Conservation (phyloP, 1,284 basidiomycete species). For the Spongiforma sp. region DNA sequence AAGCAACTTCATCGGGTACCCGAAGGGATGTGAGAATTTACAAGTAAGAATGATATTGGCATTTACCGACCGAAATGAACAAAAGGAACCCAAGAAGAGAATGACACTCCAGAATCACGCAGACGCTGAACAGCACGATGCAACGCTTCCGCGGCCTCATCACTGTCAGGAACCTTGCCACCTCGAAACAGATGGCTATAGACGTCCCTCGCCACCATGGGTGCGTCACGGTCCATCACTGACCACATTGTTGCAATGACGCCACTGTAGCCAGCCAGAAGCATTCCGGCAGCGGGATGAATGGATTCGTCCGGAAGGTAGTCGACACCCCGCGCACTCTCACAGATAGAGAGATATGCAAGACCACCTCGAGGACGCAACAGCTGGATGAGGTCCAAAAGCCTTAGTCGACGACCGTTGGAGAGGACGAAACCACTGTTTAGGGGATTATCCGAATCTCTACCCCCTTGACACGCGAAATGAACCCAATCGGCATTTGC, state of each 20-base stretch:
- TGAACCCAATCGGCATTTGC: not conserved
- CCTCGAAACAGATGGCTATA: not conserved
- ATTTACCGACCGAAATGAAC: not conserved
- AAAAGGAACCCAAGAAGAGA: not conserved
- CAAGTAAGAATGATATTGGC: no score
- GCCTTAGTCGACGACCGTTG: not conserved
- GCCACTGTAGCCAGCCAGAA: not conserved
- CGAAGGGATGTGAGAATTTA: no score
- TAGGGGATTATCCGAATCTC: not conserved
- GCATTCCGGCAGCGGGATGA: not conserved
- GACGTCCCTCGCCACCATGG: not conserved
- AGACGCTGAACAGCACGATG: not conserved
- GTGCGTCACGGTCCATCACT: not conserved
- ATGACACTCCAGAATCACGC: not conserved
- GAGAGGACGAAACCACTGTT: not conserved
- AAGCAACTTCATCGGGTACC: no score
- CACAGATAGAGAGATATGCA: not conserved
- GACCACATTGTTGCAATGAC: not conserved
- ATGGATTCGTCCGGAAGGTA: not conserved
- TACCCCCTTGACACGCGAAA: not conserved
- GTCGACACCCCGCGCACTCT: not conserved
- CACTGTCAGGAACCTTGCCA: not conserved
- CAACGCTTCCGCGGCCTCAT: not conserved
- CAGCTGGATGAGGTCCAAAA: not conserved
- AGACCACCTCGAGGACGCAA: not conserved